phyloP scores from a whole-genome alignment of 371 early-diverging fungal species.

The Zychaea mexicana region DNA sequence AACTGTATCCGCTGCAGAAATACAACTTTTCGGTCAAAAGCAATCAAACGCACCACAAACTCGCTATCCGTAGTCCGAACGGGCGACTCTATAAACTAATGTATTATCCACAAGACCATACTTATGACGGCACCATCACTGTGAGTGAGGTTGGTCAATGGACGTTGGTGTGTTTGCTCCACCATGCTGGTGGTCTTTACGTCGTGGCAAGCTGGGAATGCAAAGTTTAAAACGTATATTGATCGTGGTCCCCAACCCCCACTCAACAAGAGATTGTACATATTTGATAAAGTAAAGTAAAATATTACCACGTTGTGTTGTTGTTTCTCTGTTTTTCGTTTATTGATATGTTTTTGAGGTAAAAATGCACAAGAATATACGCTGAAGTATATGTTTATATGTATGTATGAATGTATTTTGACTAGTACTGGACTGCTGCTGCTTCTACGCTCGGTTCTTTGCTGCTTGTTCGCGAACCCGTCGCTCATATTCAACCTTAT shows the following conservation, averaged over 20 bases:
- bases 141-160: conserved; percentile 43
- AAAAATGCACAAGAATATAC: no score
- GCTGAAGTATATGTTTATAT: no score
- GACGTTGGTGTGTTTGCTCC: conserved; percentile 42
- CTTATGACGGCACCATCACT: conserved; percentile 35
- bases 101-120: conserved; percentile 48
- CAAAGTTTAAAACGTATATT: no score
- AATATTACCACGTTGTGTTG: no score
- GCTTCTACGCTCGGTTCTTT: conserved; percentile 38
- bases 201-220: conserved; percentile 47
- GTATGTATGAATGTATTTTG: not conserved
- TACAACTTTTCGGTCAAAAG: conserved; percentile 40
- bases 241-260: no score
- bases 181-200: conserved; percentile 42
- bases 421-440: no score
- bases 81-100: conserved; percentile 41
- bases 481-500: conserved; percentile 73
- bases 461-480: conserved; percentile 78
- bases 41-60: conserved; percentile 35
- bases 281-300: no score
- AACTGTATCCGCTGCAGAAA: conserved; percentile 43
- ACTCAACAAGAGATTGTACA: no score
- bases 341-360: no score
- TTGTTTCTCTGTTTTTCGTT: no score
- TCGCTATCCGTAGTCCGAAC: conserved; percentile 45